phyloP scores from a whole-genome alignment of 257 asterid genomes.

The Scutellaria minor region DNA sequence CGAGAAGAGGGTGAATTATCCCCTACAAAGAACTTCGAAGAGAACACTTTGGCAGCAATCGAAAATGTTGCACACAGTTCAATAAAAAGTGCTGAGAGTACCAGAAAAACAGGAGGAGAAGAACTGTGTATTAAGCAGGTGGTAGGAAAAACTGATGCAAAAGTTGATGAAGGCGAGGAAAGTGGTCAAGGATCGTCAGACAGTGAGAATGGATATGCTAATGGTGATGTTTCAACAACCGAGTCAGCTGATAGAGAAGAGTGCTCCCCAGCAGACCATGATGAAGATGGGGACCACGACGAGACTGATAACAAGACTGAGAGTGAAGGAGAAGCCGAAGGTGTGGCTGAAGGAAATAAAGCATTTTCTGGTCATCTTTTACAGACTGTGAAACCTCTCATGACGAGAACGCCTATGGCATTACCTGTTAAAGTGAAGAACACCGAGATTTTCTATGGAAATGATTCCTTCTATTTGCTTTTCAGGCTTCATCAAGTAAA shows the following conservation, averaged over 20 bases:
- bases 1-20: slow-evolving; percentile 85
- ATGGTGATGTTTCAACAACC: slow-evolving; percentile 71
- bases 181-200: slow-evolving; percentile 76
- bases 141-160: no score
- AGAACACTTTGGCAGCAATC: no score
- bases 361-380: slow-evolving; percentile 54
- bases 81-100: no score
- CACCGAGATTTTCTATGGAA: slow-evolving; percentile 75
- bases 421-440: slow-evolving; percentile 55
- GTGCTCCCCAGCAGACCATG: slow-evolving; percentile 64
- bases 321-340: slow-evolving; percentile 83
- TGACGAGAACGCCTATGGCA: slow-evolving; percentile 42
- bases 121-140: no score
- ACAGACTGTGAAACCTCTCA: slow-evolving; percentile 69
- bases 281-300: slow-evolving; percentile 55
- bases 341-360: slow-evolving; percentile 52
- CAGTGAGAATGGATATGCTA: slow-evolving; percentile 79
- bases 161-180: slow-evolving; percentile 45
- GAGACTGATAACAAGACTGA: slow-evolving; percentile 66
- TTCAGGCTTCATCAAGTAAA: slow-evolving; percentile 92
- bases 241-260: slow-evolving; percentile 88
- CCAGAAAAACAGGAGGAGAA: no score
- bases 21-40: slow-evolving; percentile 56
- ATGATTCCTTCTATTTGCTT: slow-evolving; percentile 82
- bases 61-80: no score